A percentile compares a stretch with the other conserved stretches of the same genome.
These are phyloP conservation scores for Graphium sp. DNA, from an alignment of 2,329 filamentous ascomycete species.

Conservation along the genomic window DNA sequence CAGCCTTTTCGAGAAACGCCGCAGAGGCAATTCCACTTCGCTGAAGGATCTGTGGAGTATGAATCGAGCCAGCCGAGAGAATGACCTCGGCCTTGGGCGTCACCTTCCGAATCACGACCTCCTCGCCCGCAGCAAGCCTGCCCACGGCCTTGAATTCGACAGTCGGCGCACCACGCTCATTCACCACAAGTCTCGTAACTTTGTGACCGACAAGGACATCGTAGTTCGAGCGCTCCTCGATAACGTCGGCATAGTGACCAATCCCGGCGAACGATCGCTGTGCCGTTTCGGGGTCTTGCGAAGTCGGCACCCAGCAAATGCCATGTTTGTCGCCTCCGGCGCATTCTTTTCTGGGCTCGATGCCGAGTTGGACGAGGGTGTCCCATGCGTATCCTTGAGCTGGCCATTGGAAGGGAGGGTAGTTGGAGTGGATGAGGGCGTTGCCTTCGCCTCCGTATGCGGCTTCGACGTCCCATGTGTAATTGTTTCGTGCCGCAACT, in stretches of 20 bases:
- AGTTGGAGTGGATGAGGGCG: conserved; percentile 9
- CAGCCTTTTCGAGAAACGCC: conserved; percentile 17
- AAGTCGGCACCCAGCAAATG: conserved; percentile 13
- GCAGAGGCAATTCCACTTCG: conserved; percentile 27
- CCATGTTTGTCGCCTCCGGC: conserved; percentile 13
- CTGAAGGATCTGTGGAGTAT: conserved; percentile 31
- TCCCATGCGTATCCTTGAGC: conserved; percentile 6
- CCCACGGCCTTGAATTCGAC: conserved; percentile 4
- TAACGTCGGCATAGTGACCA: conserved; percentile 12
- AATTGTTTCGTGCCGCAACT: conserved; percentile 12
- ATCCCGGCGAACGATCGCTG: conserved; percentile 13
- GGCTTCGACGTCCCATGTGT: conserved; percentile 13
- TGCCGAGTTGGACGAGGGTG: conserved; percentile 10
- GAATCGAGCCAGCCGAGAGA: conserved; percentile 28
- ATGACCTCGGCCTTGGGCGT: conserved; percentile 20
- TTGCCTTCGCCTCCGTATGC: conserved; percentile 13
- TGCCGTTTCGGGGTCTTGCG: conserved; percentile 12
- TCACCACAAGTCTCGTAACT: conserved; percentile 10
- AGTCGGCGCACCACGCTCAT: conserved; percentile 5
- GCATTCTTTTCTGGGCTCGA: conserved; percentile 8
- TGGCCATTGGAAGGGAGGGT: background rate
- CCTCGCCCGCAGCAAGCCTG: background rate
- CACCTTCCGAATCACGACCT: conserved; percentile 1
- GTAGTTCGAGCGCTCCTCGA: conserved; percentile 9
- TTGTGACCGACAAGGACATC: conserved; percentile 13